Evolutionary conservation across 2,329 filamentous ascomycete species (phyloP).

Genomic region (Diaporthe batatas): DNA sequence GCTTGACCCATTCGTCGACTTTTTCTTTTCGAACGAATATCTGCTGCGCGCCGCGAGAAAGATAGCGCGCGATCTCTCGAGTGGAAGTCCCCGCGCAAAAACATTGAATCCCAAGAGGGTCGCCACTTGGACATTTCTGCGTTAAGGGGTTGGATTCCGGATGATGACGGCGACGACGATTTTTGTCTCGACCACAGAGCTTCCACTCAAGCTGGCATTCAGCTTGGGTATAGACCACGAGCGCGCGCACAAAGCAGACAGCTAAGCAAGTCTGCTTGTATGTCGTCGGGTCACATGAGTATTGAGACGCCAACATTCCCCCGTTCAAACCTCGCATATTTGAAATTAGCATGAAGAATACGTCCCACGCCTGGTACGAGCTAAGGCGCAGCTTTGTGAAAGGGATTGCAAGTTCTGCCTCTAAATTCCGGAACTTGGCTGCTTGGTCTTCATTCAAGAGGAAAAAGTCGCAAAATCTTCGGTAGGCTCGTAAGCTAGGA

Average conservation of each 20-base stretch:
- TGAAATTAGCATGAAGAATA: not conserved
- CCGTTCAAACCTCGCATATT: not conserved
- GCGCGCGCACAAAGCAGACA: constrained; percentile 2
- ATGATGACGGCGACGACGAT: not conserved
- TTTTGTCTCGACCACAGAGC: not conserved
- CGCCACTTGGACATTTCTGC: constrained; percentile 14
- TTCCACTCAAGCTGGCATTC: not conserved
- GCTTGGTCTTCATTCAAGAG: not conserved
- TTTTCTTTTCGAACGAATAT: constrained; percentile 6
- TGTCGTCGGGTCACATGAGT: not conserved
- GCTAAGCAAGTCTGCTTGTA: constrained; percentile 10
- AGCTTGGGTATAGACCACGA: not conserved
- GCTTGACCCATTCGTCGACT: constrained; percentile 7
- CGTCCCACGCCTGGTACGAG: constrained; percentile 7
- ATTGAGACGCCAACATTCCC: not conserved
- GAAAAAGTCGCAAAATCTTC: constrained; percentile 4
- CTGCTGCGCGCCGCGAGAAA: not conserved
- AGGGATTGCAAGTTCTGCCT: not conserved
- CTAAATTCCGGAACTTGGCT: not conserved
- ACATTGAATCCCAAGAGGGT: constrained; percentile 2
- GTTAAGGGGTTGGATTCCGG: not conserved
- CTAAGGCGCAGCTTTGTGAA: not conserved
- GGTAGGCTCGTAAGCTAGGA: not conserved
- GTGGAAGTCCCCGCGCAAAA: not conserved
- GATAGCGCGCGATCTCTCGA: not conserved